Conservation (phyloP, 441 rosid species). For the Biscutella auriculata region DNA sequence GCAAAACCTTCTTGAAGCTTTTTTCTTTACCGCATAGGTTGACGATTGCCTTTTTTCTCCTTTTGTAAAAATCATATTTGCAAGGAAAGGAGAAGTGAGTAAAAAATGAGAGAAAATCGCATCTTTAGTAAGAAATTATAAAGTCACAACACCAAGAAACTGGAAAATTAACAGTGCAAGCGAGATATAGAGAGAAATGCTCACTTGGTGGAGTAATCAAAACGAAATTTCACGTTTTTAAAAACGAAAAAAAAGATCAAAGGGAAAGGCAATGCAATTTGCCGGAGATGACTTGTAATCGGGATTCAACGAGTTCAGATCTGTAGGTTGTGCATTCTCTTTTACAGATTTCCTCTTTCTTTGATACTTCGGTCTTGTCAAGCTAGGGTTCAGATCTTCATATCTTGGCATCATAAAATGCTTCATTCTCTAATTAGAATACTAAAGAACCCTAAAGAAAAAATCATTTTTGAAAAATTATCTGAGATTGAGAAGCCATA, state of each 20-base stretch:
- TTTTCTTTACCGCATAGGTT: constrained; percentile 27
- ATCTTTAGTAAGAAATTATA: no score
- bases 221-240: no score
- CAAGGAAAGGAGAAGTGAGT: constrained; percentile 9
- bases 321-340: constrained; percentile 83
- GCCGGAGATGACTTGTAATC: constrained; percentile 35
- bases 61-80: constrained; percentile 17
- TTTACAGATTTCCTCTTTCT: constrained; percentile 41
- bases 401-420: no score
- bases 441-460: no score
- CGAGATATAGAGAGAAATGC: no score
- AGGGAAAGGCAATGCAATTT: constrained; percentile 61
- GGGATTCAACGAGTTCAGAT: constrained; percentile 41
- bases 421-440: no score
- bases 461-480: no score
- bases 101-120: background rate
- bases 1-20: constrained; percentile 68
- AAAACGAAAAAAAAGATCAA: no score
- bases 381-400: constrained; percentile 40
- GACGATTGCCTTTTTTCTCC: constrained; percentile 50
- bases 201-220: no score
- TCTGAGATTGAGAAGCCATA: no score
- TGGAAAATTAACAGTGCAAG: no score
- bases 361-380: constrained; percentile 39
- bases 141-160: no score